These are phyloP conservation scores for Telopea speciosissima DNA, from an alignment of 177 flowering plant genomes.

Conservation along the genomic window DNA sequence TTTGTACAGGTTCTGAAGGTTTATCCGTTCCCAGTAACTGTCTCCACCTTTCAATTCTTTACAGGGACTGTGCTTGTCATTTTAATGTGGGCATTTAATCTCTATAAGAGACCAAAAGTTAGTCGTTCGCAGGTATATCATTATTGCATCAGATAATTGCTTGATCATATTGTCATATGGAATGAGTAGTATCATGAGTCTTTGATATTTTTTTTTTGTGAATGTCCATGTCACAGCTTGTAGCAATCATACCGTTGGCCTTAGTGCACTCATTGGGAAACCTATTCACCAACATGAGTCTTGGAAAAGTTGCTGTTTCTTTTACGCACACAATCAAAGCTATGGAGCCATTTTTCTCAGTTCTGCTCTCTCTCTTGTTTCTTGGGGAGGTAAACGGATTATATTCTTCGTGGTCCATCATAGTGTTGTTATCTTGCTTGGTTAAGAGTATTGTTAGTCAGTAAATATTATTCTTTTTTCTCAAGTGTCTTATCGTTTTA, in stretches of 20 bases:
- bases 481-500: neutral
- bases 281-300: constrained; percentile 97
- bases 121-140: constrained; percentile 60
- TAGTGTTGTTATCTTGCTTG: neutral
- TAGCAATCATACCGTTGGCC: constrained; percentile 77
- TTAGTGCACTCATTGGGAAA: constrained; percentile 81
- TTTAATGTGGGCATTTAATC: constrained; percentile 74
- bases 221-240: constrained; percentile 41
- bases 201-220: constrained; percentile 3
- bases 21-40: constrained; percentile 65
- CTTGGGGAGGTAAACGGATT: constrained; percentile 69
- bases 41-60: constrained; percentile 65
- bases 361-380: constrained; percentile 83
- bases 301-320: constrained; percentile 95
- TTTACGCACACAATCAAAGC: constrained; percentile 99
- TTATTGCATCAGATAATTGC: neutral
- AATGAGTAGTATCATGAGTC: neutral
- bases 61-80: constrained; percentile 61
- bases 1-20: constrained; percentile 74
- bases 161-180: neutral
- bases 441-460: neutral
- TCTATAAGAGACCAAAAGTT: constrained; percentile 70
- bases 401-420: neutral
- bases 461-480: neutral
- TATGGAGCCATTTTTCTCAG: constrained; percentile 95